Evolutionary conservation across 495 filamentous ascomycete genomes (phyloP), one percentile per base, ranked within the genome.

Genomic region (Aspergillus mulundensis): DNA sequence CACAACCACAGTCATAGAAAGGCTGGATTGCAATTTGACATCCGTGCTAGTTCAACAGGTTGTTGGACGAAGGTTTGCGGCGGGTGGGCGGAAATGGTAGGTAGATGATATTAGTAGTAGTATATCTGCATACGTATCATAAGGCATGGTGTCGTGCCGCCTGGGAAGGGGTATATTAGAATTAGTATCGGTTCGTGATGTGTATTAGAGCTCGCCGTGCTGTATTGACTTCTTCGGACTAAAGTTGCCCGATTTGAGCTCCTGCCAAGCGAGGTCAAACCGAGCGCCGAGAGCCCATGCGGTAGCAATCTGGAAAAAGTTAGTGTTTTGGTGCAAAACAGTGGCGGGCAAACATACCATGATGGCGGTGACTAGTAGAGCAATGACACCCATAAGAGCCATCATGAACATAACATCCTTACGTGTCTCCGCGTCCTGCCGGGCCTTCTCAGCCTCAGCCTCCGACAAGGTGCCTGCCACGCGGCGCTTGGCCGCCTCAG

Each of bases 1-100:
- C 91, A 90, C 91, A 92, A 90, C 85, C 77, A 74, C 84, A 90
- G 88, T 82, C 88, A 96, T 88, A 71, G 76, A 79, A 75, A 63
- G 79, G 78, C 86, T 80, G 83, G 79, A 87, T 89, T 90, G 91
- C 84, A 96, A 95, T 95, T 95, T 96, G 91, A 95, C 91, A 96
- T 95, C 89, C 86, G 89, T 95, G 91, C 91, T 92, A 69, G 59
- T 36, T 36, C n/a, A 3, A 28, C 11, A 48, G 30, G 20, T 21
- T 30, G n/a, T 25, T 24, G n/a, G 11, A 43, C 1, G n/a, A 30
- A 39, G 4, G 10, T 7, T 16, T 4, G 20, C 7, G 34, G 32
- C 1, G 34, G 14, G n/a, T 5, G 19, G 47, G 23, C 28, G 20
- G 38, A 21, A 0, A 15, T 24, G 47, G 46, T 56, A 57, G 56